A percentile compares a stretch with the other conserved stretches of the same genome.
Evolutionary conservation across 768 basidiomycete genomes (phyloP).

Genomic region (Boletus subcaerulescens): DNA sequence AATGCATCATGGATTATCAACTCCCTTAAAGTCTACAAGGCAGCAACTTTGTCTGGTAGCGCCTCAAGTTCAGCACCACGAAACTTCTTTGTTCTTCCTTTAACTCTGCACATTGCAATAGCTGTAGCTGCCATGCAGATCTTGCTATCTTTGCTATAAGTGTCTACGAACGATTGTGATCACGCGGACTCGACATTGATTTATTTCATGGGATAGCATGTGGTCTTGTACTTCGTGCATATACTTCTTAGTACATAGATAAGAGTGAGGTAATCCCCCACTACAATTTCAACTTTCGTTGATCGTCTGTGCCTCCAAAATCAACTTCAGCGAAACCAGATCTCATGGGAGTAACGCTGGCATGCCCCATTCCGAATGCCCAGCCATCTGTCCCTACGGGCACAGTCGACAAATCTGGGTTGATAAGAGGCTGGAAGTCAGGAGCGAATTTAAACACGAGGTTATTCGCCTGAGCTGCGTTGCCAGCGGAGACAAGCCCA

Average conservation of each 20-base stretch:
- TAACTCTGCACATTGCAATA: constrained; percentile 11
- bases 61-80: constrained; percentile 23
- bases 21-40: constrained; percentile 69
- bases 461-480: constrained; percentile 21
- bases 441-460: constrained; percentile 77
- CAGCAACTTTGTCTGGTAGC: constrained; percentile 44
- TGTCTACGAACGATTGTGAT: background rate
- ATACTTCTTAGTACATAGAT: background rate
- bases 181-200: constrained; percentile 1
- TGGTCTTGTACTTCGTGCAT: background rate
- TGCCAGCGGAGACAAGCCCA: background rate
- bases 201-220: constrained; percentile 14
- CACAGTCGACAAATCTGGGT: constrained; percentile 53
- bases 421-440: constrained; percentile 66
- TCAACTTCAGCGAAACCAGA: constrained; percentile 65
- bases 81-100: constrained; percentile 1
- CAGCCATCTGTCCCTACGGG: constrained; percentile 81
- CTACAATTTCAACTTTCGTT: constrained; percentile 30
- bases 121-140: constrained; percentile 9
- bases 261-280: constrained; percentile 39
- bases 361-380: constrained; percentile 68
- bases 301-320: background rate
- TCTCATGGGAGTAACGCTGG: constrained; percentile 75
- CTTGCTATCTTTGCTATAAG: constrained; percentile 18
- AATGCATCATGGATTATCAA: constrained; percentile 84